Conservation (phyloP, 352 stramenopile genomes). For the Pythium angustatum region DNA sequence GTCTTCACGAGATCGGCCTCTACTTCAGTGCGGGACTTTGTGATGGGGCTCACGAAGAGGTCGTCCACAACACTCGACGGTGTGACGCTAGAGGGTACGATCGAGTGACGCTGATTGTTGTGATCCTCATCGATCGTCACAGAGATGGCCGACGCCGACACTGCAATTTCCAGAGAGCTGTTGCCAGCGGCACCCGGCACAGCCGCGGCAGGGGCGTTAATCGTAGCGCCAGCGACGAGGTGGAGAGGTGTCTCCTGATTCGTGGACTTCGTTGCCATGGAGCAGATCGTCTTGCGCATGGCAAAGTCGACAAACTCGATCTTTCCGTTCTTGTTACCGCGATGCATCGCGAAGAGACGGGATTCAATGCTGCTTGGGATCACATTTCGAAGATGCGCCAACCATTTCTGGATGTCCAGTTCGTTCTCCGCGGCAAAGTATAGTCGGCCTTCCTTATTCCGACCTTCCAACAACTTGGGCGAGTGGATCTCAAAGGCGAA, state of each 20-base stretch:
- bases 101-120: constrained; percentile 27
- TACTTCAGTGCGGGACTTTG: constrained; percentile 21
- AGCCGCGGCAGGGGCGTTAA: not conserved
- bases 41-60: not conserved
- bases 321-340: constrained; percentile 49
- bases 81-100: constrained; percentile 8
- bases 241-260: constrained; percentile 67
- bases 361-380: constrained; percentile 74
- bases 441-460: constrained; percentile 87
- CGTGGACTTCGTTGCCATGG: constrained; percentile 26
- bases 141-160: constrained; percentile 37
- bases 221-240: constrained; percentile 40
- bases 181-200: not conserved
- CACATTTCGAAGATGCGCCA: constrained; percentile 78
- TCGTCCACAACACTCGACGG: constrained; percentile 10
- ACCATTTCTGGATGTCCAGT: constrained; percentile 89
- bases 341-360: constrained; percentile 81
- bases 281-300: constrained; percentile 49
- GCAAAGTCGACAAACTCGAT: constrained; percentile 72
- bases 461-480: constrained; percentile 73
- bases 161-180: constrained; percentile 31
- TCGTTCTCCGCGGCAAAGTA: constrained; percentile 87
- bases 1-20: constrained; percentile 41
- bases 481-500: constrained; percentile 91
- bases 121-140: constrained; percentile 35